These are phyloP conservation scores for Leccinum aurantiacum DNA, from an alignment of 768 basidiomycete species.

Conservation along the genomic window DNA sequence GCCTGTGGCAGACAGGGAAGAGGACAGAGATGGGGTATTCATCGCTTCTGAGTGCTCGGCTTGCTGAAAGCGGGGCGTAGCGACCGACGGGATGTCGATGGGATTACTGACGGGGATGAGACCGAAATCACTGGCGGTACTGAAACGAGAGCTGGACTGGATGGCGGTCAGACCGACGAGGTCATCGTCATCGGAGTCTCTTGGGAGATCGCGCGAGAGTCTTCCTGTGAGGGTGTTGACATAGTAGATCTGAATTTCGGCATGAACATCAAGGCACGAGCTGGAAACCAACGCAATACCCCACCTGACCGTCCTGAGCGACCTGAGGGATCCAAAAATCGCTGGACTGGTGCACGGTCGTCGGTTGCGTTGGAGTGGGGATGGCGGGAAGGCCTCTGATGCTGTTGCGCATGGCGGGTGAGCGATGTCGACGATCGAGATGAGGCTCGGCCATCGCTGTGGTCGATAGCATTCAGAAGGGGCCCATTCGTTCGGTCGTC, in stretches of 20 bases:
- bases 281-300: conserved; percentile 17
- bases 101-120: conserved; percentile 33
- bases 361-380: conserved; percentile 11
- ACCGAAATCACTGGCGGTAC: conserved; percentile 48
- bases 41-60: not conserved
- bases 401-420: conserved; percentile 16
- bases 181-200: conserved; percentile 57
- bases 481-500: conserved; percentile 5
- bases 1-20: not conserved
- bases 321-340: conserved; percentile 94
- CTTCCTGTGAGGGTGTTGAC: conserved; percentile 84
- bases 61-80: not conserved
- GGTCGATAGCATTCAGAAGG: not conserved
- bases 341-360: conserved; percentile 34
- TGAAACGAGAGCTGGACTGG: conserved; percentile 51
- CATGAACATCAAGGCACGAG: not conserved
- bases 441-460: conserved; percentile 21
- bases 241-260: conserved; percentile 75
- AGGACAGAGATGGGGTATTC: not conserved
- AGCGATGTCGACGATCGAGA: conserved; percentile 6
- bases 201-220: conserved; percentile 77
- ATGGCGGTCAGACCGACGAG: conserved; percentile 51
- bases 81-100: not conserved
- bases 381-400: conserved; percentile 33
- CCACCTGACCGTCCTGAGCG: conserved; percentile 76